These are phyloP conservation scores for Serpula lacrymans DNA, from an alignment of 768 basidiomycete genomes.

Conservation along the genomic window DNA sequence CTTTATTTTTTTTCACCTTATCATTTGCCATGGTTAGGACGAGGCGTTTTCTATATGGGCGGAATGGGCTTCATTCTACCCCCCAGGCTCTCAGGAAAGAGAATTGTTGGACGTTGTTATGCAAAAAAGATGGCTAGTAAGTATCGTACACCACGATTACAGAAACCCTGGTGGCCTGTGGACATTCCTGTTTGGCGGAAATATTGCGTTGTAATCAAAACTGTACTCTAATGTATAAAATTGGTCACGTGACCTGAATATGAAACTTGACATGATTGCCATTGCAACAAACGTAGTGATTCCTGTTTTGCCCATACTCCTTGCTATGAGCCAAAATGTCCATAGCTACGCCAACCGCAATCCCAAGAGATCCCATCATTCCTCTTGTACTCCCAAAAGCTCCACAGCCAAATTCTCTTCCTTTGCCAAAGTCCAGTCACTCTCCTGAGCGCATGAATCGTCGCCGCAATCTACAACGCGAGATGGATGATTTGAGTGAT, in stretches of 20 bases:
- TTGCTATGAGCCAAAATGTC: constrained; percentile 33
- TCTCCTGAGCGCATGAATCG: constrained; percentile 57
- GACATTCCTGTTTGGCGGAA: constrained; percentile 66
- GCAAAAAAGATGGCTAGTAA: constrained; percentile 84
- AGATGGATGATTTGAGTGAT: constrained; percentile 82
- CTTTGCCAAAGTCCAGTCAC: constrained; percentile 46
- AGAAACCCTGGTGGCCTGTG: constrained; percentile 76
- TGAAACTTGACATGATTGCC: neutral
- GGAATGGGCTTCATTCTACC: constrained; percentile 89
- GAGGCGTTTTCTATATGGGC: constrained; percentile 97
- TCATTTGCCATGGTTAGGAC: constrained; percentile 49
- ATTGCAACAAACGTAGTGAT: neutral
- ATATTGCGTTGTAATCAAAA: constrained; percentile 1
- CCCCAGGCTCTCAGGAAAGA: constrained; percentile 69
- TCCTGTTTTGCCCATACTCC: neutral
- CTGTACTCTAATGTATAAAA: neutral
- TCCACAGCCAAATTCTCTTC: constrained; percentile 63
- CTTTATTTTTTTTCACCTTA: neutral
- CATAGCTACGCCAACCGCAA: constrained; percentile 65
- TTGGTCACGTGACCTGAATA: neutral
- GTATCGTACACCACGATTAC: constrained; percentile 91
- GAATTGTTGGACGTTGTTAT: constrained; percentile 68
- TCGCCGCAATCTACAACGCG: constrained; percentile 64
- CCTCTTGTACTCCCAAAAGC: constrained; percentile 64
- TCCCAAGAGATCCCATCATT: constrained; percentile 60